A percentile compares a stretch with the other conserved stretches of the same genome.
Conservation (phyloP, 805 yeast genomes). For the Kuraishia cidri region DNA sequence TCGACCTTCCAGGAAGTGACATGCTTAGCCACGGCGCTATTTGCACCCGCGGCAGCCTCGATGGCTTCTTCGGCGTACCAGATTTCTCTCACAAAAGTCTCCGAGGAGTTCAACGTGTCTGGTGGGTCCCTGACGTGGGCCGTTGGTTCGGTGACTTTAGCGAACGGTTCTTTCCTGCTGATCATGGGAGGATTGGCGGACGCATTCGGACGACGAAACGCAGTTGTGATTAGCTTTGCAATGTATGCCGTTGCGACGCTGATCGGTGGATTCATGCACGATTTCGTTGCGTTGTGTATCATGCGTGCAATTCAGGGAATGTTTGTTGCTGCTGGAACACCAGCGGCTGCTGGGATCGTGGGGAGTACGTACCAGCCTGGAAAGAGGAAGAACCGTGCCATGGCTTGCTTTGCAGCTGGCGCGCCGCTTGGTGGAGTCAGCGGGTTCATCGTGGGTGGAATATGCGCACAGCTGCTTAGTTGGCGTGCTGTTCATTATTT, state of each 20-base stretch:
- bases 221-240: constrained; percentile 9
- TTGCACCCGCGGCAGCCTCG: constrained; percentile 23
- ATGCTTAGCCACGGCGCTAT: constrained; percentile 17
- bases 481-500: constrained; percentile 30
- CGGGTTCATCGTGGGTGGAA: constrained; percentile 31
- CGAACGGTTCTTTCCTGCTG: constrained; percentile 26
- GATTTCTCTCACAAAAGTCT: constrained; percentile 20
- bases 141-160: constrained; percentile 21
- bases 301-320: constrained; percentile 29
- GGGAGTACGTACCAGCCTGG: constrained; percentile 24
- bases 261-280: constrained; percentile 21
- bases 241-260: constrained; percentile 14
- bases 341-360: constrained; percentile 31
- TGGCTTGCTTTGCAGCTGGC: constrained; percentile 28
- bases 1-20: constrained; percentile 19
- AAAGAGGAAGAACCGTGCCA: constrained; percentile 22
- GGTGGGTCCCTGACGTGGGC: constrained; percentile 31
- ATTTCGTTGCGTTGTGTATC: constrained; percentile 22
- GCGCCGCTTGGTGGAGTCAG: constrained; percentile 30
- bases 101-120: constrained; percentile 17
- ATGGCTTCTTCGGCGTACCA: constrained; percentile 22
- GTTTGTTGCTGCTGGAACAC: constrained; percentile 24
- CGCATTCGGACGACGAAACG: constrained; percentile 24
- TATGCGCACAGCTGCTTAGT: constrained; percentile 19
- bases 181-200: constrained; percentile 29